phyloP scores from a whole-genome alignment of 805 yeast species.

The Blastobotrys peoriensis region DNA sequence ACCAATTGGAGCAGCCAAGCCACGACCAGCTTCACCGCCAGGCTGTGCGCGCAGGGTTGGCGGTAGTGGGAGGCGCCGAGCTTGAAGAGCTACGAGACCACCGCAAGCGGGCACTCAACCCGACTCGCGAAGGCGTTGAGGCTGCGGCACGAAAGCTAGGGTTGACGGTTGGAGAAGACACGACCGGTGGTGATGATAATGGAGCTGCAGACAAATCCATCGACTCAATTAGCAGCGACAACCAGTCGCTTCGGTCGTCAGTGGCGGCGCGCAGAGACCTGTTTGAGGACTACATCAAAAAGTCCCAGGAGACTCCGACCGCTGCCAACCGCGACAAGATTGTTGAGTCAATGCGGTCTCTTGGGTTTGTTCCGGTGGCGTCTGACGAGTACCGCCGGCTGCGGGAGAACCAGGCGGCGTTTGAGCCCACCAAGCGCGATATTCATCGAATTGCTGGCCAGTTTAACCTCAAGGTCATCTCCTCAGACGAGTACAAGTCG shows the following conservation, averaged over 20 bases:
- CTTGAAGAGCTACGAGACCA: constrained; percentile 14
- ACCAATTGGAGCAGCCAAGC: constrained; percentile 21
- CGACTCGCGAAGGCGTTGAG: constrained; percentile 21
- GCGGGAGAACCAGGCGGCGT: constrained; percentile 26
- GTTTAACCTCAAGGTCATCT: constrained; percentile 39
- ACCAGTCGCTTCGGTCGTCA: constrained; percentile 8
- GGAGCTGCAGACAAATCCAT: neutral
- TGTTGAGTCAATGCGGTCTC: constrained; percentile 25
- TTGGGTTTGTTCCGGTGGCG: constrained; percentile 32
- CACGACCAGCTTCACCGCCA: constrained; percentile 13
- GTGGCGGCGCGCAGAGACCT: constrained; percentile 28
- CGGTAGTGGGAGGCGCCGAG: constrained; percentile 16
- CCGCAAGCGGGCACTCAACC: constrained; percentile 24
- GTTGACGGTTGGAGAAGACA: constrained; percentile 17
- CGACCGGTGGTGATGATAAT: constrained; percentile 17
- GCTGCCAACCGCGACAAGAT: constrained; percentile 23
- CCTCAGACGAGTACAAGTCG: constrained; percentile 39
- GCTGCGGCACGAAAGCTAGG: constrained; percentile 25
- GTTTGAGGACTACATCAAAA: constrained; percentile 26
- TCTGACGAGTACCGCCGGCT: constrained; percentile 32
- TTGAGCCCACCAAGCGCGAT: constrained; percentile 31
- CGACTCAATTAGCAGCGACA: neutral
- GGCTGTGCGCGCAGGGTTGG: constrained; percentile 16
- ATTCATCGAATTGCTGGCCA: constrained; percentile 34
- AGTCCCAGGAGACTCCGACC: constrained; percentile 14